These are phyloP conservation scores for Cytospora piceicola DNA, from an alignment of 2,329 filamentous ascomycete species.

Conservation along the genomic window DNA sequence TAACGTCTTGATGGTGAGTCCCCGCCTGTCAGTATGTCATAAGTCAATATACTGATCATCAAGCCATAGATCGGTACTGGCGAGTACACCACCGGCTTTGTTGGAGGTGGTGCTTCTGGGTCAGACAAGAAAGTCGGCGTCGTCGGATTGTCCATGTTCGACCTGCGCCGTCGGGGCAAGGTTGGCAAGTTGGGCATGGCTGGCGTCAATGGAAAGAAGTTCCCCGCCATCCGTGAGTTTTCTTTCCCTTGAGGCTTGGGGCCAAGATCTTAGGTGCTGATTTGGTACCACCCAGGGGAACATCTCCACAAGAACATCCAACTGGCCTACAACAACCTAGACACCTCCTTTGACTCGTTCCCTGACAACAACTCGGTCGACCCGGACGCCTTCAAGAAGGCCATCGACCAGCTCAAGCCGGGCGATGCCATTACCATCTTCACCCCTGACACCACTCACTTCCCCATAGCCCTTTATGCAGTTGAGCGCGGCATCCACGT, in stretches of 20 bases:
- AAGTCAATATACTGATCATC: neutral
- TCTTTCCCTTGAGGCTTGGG: neutral
- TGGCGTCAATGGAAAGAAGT: conserved; percentile 86
- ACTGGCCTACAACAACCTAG: conserved; percentile 84
- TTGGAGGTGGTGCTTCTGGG: conserved; percentile 78
- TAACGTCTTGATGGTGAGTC: conserved; percentile 69
- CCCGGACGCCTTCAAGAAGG: conserved; percentile 82
- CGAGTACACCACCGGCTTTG: conserved; percentile 96
- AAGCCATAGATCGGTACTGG: conserved; percentile 77
- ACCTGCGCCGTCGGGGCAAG: conserved; percentile 85
- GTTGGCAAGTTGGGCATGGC: conserved; percentile 87
- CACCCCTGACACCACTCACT: conserved; percentile 92
- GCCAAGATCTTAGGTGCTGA: conserved; percentile 4
- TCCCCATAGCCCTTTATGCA: conserved; percentile 88
- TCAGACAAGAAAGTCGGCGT: conserved; percentile 98
- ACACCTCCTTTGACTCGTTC: conserved; percentile 83
- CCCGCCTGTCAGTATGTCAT: neutral
- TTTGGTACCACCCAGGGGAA: conserved; percentile 77
- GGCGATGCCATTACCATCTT: conserved; percentile 95
- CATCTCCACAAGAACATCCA: conserved; percentile 88
- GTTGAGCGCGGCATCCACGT: conserved; percentile 89
- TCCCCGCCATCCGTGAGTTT: conserved; percentile 80
- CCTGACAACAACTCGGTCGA: conserved; percentile 75
- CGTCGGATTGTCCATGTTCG: conserved; percentile 86
- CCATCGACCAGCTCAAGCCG: conserved; percentile 79